Conservation (phyloP, 805 yeast species). For the Metschnikowia gelsemii region DNA sequence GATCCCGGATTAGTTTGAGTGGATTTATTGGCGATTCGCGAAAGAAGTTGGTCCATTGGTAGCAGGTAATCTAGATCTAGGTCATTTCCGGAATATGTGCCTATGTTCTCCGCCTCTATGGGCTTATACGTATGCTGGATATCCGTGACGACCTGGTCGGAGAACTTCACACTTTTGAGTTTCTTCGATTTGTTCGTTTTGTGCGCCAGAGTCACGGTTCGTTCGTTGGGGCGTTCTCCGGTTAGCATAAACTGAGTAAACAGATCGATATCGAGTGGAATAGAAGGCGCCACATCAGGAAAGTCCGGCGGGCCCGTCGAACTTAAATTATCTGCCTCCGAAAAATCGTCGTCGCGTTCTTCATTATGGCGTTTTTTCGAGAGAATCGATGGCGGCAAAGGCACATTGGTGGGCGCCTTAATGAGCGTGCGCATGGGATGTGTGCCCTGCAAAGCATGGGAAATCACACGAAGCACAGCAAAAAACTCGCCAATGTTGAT, state of each 20-base stretch:
- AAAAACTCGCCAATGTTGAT: slow-evolving; percentile 89
- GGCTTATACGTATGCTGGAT: slow-evolving; percentile 28
- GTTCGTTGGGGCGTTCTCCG: slow-evolving; percentile 64
- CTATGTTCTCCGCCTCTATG: too few species aligned
- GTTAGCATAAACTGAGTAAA: slow-evolving; percentile 83
- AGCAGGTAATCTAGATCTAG: slow-evolving; percentile 65
- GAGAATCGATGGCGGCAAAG: slow-evolving; percentile 77
- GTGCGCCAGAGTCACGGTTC: too few species aligned
- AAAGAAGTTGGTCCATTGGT: slow-evolving; percentile 75
- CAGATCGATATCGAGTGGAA: slow-evolving; percentile 73
- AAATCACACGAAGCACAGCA: slow-evolving; percentile 75
- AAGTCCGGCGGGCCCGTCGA: background rate
- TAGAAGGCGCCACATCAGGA: slow-evolving; percentile 8
- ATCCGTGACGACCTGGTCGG: slow-evolving; percentile 60
- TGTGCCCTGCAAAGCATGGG: slow-evolving; percentile 62
- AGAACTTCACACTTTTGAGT: slow-evolving; percentile 66
- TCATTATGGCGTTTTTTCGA: slow-evolving; percentile 56
- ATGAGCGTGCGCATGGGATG: slow-evolving; percentile 57
- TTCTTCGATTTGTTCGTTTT: slow-evolving; percentile 44
- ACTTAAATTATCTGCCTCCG: slow-evolving; percentile 11
- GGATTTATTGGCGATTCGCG: too few species aligned
- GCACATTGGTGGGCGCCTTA: slow-evolving; percentile 58
- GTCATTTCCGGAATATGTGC: too few species aligned
- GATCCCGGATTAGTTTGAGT: too few species aligned
- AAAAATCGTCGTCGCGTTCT: slow-evolving; percentile 29